Conservation (phyloP, 306 rosid species). For the Glycine soja region DNA sequence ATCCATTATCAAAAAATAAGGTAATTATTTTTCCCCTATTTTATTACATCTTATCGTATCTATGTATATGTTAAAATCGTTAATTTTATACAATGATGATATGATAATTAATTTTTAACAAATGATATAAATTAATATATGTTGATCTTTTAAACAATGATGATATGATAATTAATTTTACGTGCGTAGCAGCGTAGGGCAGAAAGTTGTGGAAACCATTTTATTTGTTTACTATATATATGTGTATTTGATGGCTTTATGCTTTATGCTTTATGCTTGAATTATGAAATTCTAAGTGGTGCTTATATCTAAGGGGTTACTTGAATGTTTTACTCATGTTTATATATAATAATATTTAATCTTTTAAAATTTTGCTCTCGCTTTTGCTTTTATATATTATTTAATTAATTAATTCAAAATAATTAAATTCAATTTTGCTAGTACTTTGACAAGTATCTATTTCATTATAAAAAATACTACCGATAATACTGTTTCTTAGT, state of each 20-base stretch:
- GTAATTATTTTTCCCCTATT: conserved; percentile 45
- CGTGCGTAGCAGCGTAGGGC: neutral
- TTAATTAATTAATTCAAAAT: too few species aligned
- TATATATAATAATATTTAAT: neutral
- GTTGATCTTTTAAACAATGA: neutral
- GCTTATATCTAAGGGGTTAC: neutral
- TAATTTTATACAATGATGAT: too few species aligned
- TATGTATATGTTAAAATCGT: too few species aligned
- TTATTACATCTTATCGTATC: neutral
- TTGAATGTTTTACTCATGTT: neutral
- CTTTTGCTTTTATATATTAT: neutral
- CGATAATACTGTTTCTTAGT: too few species aligned
- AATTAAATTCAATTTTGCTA: too few species aligned
- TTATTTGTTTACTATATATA: too few species aligned
- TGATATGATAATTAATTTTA: neutral
- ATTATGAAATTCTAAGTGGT: neutral
- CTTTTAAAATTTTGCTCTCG: neutral
- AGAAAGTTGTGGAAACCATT: conserved; percentile 9
- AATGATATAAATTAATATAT: neutral
- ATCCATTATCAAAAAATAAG: conserved; percentile 53
- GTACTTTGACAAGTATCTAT: too few species aligned
- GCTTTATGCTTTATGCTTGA: too few species aligned
- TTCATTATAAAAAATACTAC: too few species aligned
- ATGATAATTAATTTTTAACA: too few species aligned
- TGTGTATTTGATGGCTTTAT: neutral